These are phyloP conservation scores for Emmonsiellopsis sp. DNA, from an alignment of 2,329 filamentous ascomycete species.

Conservation along the genomic window DNA sequence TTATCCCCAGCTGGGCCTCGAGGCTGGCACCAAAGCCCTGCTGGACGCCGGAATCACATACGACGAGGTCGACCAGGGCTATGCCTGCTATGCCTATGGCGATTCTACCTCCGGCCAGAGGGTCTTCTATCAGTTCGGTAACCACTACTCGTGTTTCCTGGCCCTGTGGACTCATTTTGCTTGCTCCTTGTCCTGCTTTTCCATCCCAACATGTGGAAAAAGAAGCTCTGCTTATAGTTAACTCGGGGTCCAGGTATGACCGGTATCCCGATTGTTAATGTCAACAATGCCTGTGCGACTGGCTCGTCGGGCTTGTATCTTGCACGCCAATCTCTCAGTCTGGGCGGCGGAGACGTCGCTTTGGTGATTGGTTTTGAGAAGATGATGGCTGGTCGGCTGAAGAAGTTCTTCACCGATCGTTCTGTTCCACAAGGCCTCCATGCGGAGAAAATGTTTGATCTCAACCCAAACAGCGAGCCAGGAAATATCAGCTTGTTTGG, in stretches of 20 bases:
- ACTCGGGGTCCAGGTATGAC: conserved; percentile 11
- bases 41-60: conserved; percentile 18
- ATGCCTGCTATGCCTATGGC: conserved; percentile 16
- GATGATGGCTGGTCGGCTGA: conserved; percentile 15
- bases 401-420: conserved; percentile 10
- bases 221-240: not conserved
- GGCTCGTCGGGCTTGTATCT: conserved; percentile 15
- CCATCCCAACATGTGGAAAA: not conserved
- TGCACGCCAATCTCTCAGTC: conserved; percentile 11
- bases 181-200: not conserved
- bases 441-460: conserved; percentile 9
- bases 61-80: conserved; percentile 15
- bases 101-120: conserved; percentile 16
- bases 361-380: conserved; percentile 19
- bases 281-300: conserved; percentile 18
- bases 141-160: not conserved
- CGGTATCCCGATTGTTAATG: conserved; percentile 17
- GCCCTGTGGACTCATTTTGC: not conserved
- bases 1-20: conserved; percentile 23
- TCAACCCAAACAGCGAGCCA: conserved; percentile 12
- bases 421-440: conserved; percentile 8
- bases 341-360: conserved; percentile 15
- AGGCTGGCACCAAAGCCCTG: conserved; percentile 19
- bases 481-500: conserved; percentile 12
- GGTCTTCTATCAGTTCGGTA: conserved; percentile 18